Conservation (phyloP, 306 rosid species). For the Acacia crassicarpa region DNA sequence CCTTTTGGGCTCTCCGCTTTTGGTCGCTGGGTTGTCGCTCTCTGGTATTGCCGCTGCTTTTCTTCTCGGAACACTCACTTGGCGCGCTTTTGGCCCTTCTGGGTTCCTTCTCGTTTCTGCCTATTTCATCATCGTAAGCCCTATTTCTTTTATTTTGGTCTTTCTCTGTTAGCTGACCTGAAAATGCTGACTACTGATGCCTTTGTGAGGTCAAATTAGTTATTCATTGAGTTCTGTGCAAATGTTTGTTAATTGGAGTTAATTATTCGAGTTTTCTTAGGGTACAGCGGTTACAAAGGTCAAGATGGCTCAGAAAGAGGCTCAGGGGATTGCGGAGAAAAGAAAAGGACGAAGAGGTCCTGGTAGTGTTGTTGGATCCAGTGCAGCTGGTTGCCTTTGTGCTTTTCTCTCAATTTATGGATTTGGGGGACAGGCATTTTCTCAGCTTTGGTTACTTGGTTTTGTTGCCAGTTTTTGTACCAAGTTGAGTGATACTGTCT, state of each 20-base stretch:
- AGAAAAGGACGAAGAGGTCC: constrained; percentile 97
- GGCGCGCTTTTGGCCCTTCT: constrained; percentile 86
- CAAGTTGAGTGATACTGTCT: constrained; percentile 86
- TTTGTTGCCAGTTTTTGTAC: constrained; percentile 97
- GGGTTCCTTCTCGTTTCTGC: constrained; percentile 81
- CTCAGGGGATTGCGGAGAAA: constrained; percentile 94
- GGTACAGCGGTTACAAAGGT: constrained; percentile 93
- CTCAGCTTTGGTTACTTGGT: constrained; percentile 81
- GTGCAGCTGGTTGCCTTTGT: constrained; percentile 93
- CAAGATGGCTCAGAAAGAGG: constrained; percentile 89
- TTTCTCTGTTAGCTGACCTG: not conserved
- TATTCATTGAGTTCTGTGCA: not conserved
- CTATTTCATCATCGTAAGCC: constrained; percentile 48
- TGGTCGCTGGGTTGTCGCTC: constrained; percentile 56
- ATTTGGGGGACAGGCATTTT: constrained; percentile 67
- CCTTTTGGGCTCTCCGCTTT: constrained; percentile 49
- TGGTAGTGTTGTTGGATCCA: constrained; percentile 90
- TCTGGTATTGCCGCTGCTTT: constrained; percentile 88
- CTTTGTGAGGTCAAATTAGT: not conserved
- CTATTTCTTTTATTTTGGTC: not conserved
- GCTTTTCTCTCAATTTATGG: constrained; percentile 66
- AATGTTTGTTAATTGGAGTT: constrained; percentile 33
- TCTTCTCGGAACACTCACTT: constrained; percentile 91
- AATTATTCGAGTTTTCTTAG: constrained; percentile 45
- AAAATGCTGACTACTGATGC: not conserved